A percentile compares a stretch with the other conserved stretches of the same genome.
These are phyloP conservation scores for Aureobasidium sp. DNA, from an alignment of 2,329 filamentous ascomycete species.

Conservation along the genomic window DNA sequence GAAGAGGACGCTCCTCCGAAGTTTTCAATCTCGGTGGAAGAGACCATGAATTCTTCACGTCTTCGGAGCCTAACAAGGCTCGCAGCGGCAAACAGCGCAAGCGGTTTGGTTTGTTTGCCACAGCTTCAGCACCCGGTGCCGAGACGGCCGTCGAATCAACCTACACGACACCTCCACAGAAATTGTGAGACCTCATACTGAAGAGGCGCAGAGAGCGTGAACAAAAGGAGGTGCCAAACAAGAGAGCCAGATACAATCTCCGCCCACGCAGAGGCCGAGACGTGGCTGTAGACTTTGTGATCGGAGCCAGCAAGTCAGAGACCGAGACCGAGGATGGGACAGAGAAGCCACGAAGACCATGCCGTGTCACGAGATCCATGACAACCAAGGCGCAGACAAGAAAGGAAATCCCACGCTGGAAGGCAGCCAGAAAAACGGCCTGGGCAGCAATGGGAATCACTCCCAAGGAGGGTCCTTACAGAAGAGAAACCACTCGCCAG, in stretches of 20 bases:
- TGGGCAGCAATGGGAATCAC: not conserved
- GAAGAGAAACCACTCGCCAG: not conserved
- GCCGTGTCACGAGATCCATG: not conserved
- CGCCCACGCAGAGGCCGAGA: not conserved
- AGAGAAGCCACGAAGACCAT: not conserved
- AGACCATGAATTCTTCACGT: not conserved
- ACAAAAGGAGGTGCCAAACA: not conserved
- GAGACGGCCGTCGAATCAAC: not conserved
- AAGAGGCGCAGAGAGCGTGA: not conserved
- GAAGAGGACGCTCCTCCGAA: not conserved
- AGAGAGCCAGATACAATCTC: not conserved
- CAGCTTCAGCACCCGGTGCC: too few relatives aligned
- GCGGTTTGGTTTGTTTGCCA: not conserved
- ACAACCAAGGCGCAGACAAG: too few relatives aligned
- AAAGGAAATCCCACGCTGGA: not conserved
- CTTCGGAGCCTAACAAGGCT: too few relatives aligned
- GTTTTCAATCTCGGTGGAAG: not conserved
- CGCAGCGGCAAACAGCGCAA: not conserved
- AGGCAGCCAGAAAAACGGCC: not conserved
- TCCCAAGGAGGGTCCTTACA: not conserved
- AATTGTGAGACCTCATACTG: not conserved
- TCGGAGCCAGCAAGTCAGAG: too few relatives aligned
- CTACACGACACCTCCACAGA: not conserved
- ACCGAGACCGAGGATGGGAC: not conserved
- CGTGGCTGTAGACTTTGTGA: too few relatives aligned